Conservation (phyloP, 495 filamentous ascomycete genomes). For the Podospora tetraspora region DNA sequence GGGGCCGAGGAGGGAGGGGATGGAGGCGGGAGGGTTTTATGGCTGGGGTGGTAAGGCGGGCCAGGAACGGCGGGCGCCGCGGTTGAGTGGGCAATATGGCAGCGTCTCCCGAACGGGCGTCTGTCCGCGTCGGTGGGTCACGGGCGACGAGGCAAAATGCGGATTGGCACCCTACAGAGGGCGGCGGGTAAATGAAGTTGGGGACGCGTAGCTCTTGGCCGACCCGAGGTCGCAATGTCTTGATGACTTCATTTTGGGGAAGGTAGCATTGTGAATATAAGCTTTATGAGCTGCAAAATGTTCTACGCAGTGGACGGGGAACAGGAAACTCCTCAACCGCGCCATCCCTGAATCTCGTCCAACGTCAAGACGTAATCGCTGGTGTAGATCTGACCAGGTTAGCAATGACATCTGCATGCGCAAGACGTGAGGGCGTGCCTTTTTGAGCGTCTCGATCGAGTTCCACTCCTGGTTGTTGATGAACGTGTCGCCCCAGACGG, state of each 20-base stretch:
- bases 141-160: neutral
- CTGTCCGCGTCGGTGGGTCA: neutral
- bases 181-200: neutral
- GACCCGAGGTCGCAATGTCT: neutral
- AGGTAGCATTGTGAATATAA: neutral
- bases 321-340: neutral
- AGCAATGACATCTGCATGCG: neutral
- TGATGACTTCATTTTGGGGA: neutral
- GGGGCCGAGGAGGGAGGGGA: neutral
- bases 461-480: conserved; percentile 37
- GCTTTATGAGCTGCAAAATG: neutral
- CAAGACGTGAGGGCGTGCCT: conserved; percentile 7
- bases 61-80: neutral
- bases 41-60: neutral
- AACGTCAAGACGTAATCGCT: conserved; percentile 38
- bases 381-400: conserved; percentile 25
- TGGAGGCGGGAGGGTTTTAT: neutral
- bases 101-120: neutral
- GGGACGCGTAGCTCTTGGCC: neutral
- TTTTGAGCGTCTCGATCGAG: conserved; percentile 28
- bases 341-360: conserved; percentile 40
- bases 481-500: conserved; percentile 39
- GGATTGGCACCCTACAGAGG: neutral
- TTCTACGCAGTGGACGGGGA: neutral
- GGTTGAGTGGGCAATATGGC: neutral